A percentile compares a stretch with the other conserved stretches of the same genome.
phyloP scores from a whole-genome alignment of 148 eudicot genomes.

The Vaccinium macrocarpon region DNA sequence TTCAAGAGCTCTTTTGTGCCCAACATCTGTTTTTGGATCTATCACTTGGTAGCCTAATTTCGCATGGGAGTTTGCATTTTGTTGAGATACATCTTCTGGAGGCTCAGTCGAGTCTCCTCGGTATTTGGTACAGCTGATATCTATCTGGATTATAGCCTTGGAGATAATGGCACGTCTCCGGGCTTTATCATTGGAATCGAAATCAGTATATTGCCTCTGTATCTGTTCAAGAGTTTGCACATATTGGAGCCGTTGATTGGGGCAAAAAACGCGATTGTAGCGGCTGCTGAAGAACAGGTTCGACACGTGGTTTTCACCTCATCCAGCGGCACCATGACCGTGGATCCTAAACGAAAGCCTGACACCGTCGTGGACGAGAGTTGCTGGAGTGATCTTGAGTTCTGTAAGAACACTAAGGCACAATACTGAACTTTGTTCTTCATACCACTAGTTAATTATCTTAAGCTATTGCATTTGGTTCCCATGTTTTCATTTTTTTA shows the following conservation, averaged over 20 bases:
- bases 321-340: slow-evolving; percentile 84
- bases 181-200: no score
- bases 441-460: neutral
- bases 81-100: no score
- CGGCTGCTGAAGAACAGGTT: slow-evolving; percentile 72
- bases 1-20: no score
- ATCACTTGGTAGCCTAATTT: no score
- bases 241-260: slow-evolving; percentile 93
- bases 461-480: neutral
- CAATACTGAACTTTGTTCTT: neutral
- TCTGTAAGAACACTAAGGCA: slow-evolving; percentile 89
- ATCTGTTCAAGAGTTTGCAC: no score
- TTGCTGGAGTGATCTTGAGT: slow-evolving; percentile 98
- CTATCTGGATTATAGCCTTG: no score
- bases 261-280: slow-evolving; percentile 67
- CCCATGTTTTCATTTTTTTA: neutral
- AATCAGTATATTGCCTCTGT: no score
- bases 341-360: slow-evolving; percentile 81
- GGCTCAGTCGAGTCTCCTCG: no score
- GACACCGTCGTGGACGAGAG: slow-evolving; percentile 72
- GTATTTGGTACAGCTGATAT: no score
- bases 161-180: no score
- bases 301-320: slow-evolving; percentile 91
- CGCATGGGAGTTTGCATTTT: no score
- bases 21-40: no score